Evolutionary conservation across 164 flowering plant genomes (phyloP), one percentile per base, ranked within the genome.

Genomic region (Paratinospora sagittata): DNA sequence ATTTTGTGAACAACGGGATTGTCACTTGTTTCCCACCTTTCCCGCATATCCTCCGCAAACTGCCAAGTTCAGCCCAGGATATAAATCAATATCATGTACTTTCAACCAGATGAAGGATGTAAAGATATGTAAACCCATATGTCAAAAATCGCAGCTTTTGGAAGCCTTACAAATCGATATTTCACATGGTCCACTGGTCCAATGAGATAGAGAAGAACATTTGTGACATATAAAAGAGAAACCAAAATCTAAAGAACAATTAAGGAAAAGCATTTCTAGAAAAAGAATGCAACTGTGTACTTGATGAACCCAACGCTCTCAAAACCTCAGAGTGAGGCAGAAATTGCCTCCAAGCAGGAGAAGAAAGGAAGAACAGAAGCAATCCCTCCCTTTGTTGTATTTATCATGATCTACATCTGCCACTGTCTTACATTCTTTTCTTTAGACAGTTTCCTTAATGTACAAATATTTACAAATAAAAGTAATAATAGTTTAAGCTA

Each of bases 11-110:
- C 93, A 72, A 91, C 90, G 24, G 95, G 97, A 74, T 79, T 80
- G 73, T 91, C 99, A 81, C 92, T 87, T 26, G 98, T 93, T 73
- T 96, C 99, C 97, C 95, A 93, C 73, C 85, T 85, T 78, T 96
- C 99, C 70, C 87, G 82, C 84, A 91, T 37, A 76, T 91, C 98
- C 76, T 93, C 99, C 39, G 88, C 97, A 63, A 93, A 71, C 99
- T 96, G 90, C 71, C 72, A 82, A 27, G 23, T 33, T 66, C 36
- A 55, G 63, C n/a, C 19, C 27, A 36, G 58, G 30, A 49, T 14
- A 13, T 24, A 19, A 43, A 11, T 33, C 3, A 67, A 39, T 14
- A 39, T 10, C 24, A 49, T 37, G 33, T 57, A 23, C 4, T 16
- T 69, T 60, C 21, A 37, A 21, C 37, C 30, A 55, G 43, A 62